Base-by-base conservation (phyloP, 257 asterid genomes). In the Cynanchum wilfordii region DNA sequence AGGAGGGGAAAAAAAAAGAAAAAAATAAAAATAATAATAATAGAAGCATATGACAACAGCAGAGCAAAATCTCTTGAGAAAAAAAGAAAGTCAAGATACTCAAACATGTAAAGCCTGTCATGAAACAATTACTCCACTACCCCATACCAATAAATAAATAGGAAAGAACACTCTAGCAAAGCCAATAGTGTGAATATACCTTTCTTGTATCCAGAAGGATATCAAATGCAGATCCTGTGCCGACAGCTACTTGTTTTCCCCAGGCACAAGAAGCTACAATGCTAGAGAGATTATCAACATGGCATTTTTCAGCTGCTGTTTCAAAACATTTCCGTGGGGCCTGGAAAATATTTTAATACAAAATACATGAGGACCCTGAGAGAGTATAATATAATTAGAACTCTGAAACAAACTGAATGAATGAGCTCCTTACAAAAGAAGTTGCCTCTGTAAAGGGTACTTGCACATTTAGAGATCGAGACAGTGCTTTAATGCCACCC, bases 261-360 rank as follows among this genome's bases (percentile, higher is more conserved):
- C 99, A 95, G 63, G 97, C 91, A 86, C 99, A 95, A 68, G 99
- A 91, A 50, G 89, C 98, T 79, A 95, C 99, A 75, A 90, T 83
- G 76, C 97, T 90, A 42, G 99, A 83, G 76, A 95, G 77, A 72
- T 88, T 82, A 78, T 95, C 99, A 30, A 85, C 87, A 75, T 95
- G 87, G 81, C 98, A 87, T 82, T 95, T 95, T 77, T 95, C 99
- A 70, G 99, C 98, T 73, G 99, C 97, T 86, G 83, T 92, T 73
- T 95, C 99, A 77, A 95, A 95, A 83, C 96, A 86, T 82, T 85
- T 89, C 79, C 96, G 79, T 24, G 99, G 99, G 72, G 99, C 93
- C 99, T 95, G 83, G 40, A 58, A 67, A 60, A 63, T 30, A 58
- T 76, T 19, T 33, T 44, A 71, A 74, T 27, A 70, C 44, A 45